phyloP scores from a whole-genome alignment of 805 yeast genomes.

The Ogataea siamensis region DNA sequence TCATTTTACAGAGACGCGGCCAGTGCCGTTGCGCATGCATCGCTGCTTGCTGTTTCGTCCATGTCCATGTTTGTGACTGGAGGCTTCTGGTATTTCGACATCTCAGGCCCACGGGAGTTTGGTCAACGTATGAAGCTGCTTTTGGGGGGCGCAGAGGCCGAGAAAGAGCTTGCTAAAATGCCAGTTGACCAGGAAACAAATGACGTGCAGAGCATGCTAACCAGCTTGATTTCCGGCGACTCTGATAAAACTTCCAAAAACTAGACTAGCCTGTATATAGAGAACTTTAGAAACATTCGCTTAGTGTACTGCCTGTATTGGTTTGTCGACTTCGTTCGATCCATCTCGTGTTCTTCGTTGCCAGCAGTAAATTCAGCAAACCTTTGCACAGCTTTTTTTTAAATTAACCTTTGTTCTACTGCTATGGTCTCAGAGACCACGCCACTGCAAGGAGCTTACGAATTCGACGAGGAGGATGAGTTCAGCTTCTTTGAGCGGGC shows the following conservation, averaged over 20 bases:
- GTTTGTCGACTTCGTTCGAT: no score
- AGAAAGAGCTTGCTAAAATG: slow-evolving; percentile 41
- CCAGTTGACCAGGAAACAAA: slow-evolving; percentile 61
- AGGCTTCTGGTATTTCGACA: slow-evolving; percentile 76
- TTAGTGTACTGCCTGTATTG: no score
- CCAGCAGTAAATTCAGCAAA: no score
- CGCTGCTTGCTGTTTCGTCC: slow-evolving; percentile 68
- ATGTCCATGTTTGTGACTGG: slow-evolving; percentile 74
- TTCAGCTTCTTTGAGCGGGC: background rate
- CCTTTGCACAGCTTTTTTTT: slow-evolving; percentile 1
- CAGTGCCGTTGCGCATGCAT: slow-evolving; percentile 79
- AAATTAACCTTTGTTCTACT: no score
- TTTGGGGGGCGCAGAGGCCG: slow-evolving; percentile 68
- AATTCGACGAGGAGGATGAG: slow-evolving; percentile 22
- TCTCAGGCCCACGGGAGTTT: slow-evolving; percentile 66
- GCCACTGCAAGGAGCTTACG: slow-evolving; percentile 9
- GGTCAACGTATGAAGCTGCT: slow-evolving; percentile 60
- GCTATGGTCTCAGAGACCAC: slow-evolving; percentile 11
- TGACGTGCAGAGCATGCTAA: slow-evolving; percentile 47
- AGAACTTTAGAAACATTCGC: no score
- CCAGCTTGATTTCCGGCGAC: slow-evolving; percentile 18
- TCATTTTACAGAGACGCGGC: slow-evolving; percentile 81
- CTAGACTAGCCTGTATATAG: slow-evolving; percentile 8
- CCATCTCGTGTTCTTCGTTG: no score
- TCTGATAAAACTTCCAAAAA: slow-evolving; percentile 9